Percentiles rank a stretch among this genome's conserved stretches.
phyloP scores from a whole-genome alignment of 1,284 basidiomycete species.

The Ceratobasidium sp. region DNA sequence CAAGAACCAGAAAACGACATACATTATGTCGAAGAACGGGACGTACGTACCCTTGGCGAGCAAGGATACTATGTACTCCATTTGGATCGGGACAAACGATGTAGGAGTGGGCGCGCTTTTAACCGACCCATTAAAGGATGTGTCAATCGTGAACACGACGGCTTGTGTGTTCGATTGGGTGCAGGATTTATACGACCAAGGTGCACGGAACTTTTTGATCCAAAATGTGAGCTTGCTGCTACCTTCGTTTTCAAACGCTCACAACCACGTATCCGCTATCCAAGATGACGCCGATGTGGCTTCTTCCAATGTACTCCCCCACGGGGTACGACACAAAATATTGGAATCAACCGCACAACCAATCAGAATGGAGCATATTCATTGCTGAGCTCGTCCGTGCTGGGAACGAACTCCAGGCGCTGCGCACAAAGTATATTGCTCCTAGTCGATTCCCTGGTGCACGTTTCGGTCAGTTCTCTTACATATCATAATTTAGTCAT shows the following conservation, averaged over 20 bases:
- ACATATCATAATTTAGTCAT: no score
- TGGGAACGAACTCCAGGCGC: constrained; percentile 31
- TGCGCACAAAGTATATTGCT: constrained; percentile 37
- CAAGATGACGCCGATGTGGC: constrained; percentile 64
- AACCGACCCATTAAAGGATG: constrained; percentile 57
- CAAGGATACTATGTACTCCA: constrained; percentile 58
- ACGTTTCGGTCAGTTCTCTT: constrained; percentile 20
- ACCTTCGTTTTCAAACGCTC: background rate
- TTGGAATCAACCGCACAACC: constrained; percentile 61
- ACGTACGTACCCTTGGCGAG: constrained; percentile 44
- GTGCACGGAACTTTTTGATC: constrained; percentile 62
- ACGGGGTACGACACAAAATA: constrained; percentile 59
- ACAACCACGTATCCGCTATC: background rate
- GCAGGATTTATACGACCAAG: constrained; percentile 57
- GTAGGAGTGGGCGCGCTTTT: constrained; percentile 57
- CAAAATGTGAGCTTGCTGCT: constrained; percentile 57
- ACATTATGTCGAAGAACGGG: constrained; percentile 34
- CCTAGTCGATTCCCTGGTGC: constrained; percentile 34
- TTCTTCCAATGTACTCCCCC: constrained; percentile 59
- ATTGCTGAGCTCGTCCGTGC: constrained; percentile 59
- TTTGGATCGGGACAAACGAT: constrained; percentile 64
- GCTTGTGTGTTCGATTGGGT: constrained; percentile 62
- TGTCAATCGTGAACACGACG: constrained; percentile 59
- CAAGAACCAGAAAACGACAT: constrained; percentile 12
- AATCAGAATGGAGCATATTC: constrained; percentile 63